Conservation (phyloP, 305 asterid species). For the Rubia tinctorum region DNA sequence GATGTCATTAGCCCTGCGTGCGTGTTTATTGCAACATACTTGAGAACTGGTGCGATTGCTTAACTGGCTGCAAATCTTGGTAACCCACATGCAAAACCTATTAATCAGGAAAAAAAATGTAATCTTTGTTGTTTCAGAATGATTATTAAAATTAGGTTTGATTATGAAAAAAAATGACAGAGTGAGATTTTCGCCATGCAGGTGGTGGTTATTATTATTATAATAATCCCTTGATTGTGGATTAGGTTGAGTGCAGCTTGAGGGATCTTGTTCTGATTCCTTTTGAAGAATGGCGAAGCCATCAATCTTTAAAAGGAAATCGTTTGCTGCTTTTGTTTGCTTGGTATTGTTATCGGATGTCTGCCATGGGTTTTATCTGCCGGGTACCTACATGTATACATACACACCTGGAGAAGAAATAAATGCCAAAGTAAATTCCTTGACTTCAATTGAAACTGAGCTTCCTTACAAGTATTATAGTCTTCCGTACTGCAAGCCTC, state of each 20-base stretch:
- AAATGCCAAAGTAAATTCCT: slow-evolving; percentile 67
- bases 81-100: too few relatives aligned
- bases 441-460: slow-evolving; percentile 89
- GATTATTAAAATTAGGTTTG: neutral
- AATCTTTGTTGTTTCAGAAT: neutral
- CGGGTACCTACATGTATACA: slow-evolving; percentile 81
- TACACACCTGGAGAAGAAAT: slow-evolving; percentile 51
- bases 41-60: neutral
- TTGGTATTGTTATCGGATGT: slow-evolving; percentile 40
- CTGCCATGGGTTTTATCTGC: slow-evolving; percentile 76
- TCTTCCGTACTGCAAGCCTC: slow-evolving; percentile 80
- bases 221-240: slow-evolving; percentile 26
- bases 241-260: slow-evolving; percentile 29
- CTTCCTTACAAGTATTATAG: slow-evolving; percentile 83
- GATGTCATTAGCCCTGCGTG: neutral
- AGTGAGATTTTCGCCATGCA: neutral
- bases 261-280: slow-evolving; percentile 31
- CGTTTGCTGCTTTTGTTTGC: slow-evolving; percentile 33
- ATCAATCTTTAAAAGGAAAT: slow-evolving; percentile 49
- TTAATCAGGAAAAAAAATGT: neutral
- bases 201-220: slow-evolving; percentile 21
- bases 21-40: neutral
- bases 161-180: neutral
- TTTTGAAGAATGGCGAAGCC: slow-evolving; percentile 57
- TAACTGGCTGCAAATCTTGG: neutral